Evolutionary conservation across 169 alveolate species (phyloP).

Genomic region (Cryptosporidium baileyi): DNA sequence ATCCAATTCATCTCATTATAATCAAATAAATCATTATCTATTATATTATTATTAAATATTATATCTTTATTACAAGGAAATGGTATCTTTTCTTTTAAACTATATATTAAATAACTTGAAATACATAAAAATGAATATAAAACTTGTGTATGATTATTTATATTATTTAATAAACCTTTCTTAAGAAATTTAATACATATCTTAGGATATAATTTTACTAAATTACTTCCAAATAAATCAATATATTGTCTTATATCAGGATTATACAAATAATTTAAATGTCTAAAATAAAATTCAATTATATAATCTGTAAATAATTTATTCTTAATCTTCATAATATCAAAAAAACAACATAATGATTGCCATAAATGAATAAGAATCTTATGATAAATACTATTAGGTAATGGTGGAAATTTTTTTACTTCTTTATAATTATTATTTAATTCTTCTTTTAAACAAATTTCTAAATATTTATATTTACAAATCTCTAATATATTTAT

Average conservation of each 20-base stretch:
- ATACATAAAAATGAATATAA: conserved; percentile 12
- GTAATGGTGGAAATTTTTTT: conserved; percentile 70
- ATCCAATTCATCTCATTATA: conserved; percentile 11
- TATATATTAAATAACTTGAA: conserved; percentile 43
- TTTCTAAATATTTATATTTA: no score
- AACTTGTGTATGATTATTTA: conserved; percentile 27
- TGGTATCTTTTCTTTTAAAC: not conserved
- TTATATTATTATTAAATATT: conserved; percentile 16
- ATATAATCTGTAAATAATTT: not conserved
- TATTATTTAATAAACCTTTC: not conserved
- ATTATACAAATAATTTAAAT: not conserved
- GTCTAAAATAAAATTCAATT: conserved; percentile 12
- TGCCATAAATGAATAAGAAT: conserved; percentile 71
- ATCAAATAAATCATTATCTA: conserved; percentile 8
- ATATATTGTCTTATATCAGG: conserved; percentile 68
- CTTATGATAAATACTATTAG: conserved; percentile 73
- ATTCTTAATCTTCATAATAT: conserved; percentile 15
- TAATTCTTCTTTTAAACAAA: not conserved
- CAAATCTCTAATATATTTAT: no score
- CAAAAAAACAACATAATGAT: conserved; percentile 70
- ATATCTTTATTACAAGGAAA: not conserved
- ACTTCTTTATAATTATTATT: not conserved
- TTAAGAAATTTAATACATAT: not conserved
- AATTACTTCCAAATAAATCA: conserved; percentile 46
- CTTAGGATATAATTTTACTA: conserved; percentile 10